Percentiles rank a stretch among this genome's conserved stretches.
Conservation (phyloP, 106 monocot genomes). For the Triglochin maritima region DNA sequence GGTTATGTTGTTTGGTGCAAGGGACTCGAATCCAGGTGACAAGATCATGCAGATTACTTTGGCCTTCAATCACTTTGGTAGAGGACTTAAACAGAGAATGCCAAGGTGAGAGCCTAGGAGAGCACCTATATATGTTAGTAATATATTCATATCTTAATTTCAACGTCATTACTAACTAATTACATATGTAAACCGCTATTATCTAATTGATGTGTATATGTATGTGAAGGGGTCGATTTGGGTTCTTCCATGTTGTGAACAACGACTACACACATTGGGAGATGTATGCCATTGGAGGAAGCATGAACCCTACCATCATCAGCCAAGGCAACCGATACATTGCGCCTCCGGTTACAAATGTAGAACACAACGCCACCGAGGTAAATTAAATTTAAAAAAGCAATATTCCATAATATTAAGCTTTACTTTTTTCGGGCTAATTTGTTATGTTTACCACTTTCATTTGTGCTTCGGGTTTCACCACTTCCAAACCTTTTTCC, state of each 20-base stretch:
- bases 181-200: background rate
- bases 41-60: conserved; percentile 49
- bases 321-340: conserved; percentile 54
- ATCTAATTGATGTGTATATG: conserved; percentile 19
- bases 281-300: conserved; percentile 58
- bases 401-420: too few relatives aligned
- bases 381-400: conserved; percentile 4
- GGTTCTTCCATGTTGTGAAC: conserved; percentile 64
- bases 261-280: conserved; percentile 71
- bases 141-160: background rate
- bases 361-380: conserved; percentile 31
- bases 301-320: conserved; percentile 40
- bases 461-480: too few relatives aligned
- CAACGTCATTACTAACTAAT: background rate
- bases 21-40: conserved; percentile 13
- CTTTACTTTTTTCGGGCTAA: too few relatives aligned
- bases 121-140: background rate
- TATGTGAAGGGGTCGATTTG: conserved; percentile 32
- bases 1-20: conserved; percentile 54
- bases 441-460: too few relatives aligned
- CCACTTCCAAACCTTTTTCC: too few relatives aligned
- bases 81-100: conserved; percentile 46
- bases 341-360: conserved; percentile 5
- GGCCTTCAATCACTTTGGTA: conserved; percentile 68
- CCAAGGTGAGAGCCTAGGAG: conserved; percentile 13